Percentiles rank a stretch among this genome's conserved stretches.
Evolutionary conservation across 208 protist species (phyloP).

Genomic region (Leishmania tropica): DNA sequence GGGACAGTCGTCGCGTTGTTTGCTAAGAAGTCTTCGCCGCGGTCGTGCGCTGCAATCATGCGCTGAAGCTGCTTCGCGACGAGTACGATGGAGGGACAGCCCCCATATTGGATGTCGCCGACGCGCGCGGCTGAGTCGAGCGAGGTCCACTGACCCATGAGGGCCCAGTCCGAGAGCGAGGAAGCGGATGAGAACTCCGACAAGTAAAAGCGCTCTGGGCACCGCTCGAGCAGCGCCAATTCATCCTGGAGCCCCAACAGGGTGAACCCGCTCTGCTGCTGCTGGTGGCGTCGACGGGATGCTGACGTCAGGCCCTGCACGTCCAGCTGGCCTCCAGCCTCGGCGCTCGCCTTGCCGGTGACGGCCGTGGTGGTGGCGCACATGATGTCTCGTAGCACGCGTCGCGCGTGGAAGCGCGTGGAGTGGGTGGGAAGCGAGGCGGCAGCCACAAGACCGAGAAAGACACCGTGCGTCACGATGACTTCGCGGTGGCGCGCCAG

Average conservation of each 20-base stretch:
- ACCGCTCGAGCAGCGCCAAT: slow-evolving; percentile 63
- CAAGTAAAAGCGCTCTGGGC: slow-evolving; percentile 55
- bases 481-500: slow-evolving; percentile 75
- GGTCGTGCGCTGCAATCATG: slow-evolving; percentile 34
- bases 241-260: slow-evolving; percentile 82
- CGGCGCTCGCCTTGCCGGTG: slow-evolving; percentile 1
- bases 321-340: background rate
- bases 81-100: slow-evolving; percentile 32
- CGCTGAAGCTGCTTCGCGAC: slow-evolving; percentile 63
- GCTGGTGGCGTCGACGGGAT: slow-evolving; percentile 7
- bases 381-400: slow-evolving; percentile 68
- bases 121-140: background rate
- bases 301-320: background rate
- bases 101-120: background rate
- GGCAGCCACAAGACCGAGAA: slow-evolving; percentile 56
- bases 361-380: slow-evolving; percentile 37
- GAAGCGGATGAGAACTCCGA: slow-evolving; percentile 10
- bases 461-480: slow-evolving; percentile 71
- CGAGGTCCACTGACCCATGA: slow-evolving; percentile 4
- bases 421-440: slow-evolving; percentile 33
- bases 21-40: slow-evolving; percentile 15
- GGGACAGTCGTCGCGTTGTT: background rate
- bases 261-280: slow-evolving; percentile 55
- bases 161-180: slow-evolving; percentile 6
- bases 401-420: slow-evolving; percentile 63